These are phyloP conservation scores for Epichloe elymi DNA, from an alignment of 2,329 filamentous ascomycete species.

Conservation along the genomic window DNA sequence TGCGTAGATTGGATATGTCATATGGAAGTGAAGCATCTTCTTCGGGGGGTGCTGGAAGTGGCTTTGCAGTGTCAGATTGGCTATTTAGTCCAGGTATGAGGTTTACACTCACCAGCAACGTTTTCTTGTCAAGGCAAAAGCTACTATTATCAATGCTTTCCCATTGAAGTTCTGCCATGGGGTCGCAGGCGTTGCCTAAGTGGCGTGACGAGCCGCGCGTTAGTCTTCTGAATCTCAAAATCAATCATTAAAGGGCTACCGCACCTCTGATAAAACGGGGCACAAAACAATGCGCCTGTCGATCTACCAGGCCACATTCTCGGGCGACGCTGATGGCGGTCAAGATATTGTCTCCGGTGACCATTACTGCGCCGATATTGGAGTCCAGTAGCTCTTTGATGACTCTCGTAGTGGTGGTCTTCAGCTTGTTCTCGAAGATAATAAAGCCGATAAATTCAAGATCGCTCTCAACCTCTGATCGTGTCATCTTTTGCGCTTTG, in stretches of 20 bases:
- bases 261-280: constrained; percentile 70
- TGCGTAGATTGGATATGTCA: constrained; percentile 65
- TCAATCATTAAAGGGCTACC: constrained; percentile 1
- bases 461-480: constrained; percentile 68
- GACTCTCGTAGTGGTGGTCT: constrained; percentile 69
- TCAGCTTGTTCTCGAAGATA: constrained; percentile 97
- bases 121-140: constrained; percentile 65
- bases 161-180: constrained; percentile 66
- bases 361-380: constrained; percentile 85
- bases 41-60: constrained; percentile 56
- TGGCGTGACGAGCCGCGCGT: not conserved
- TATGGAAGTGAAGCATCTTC: constrained; percentile 75
- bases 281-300: constrained; percentile 78
- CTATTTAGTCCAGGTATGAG: not conserved
- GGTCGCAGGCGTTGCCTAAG: constrained; percentile 56
- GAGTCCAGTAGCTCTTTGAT: constrained; percentile 72
- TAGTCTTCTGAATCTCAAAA: not conserved
- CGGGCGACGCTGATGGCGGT: constrained; percentile 92
- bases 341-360: constrained; percentile 93
- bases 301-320: constrained; percentile 74
- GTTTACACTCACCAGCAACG: constrained; percentile 44
- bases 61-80: constrained; percentile 30
- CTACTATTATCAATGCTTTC: constrained; percentile 85
- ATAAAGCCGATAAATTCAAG: constrained; percentile 93
- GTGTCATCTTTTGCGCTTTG: constrained; percentile 86